These are phyloP conservation scores for Annulohypoxylon moriforme DNA, from an alignment of 495 filamentous ascomycete genomes.

Conservation along the genomic window DNA sequence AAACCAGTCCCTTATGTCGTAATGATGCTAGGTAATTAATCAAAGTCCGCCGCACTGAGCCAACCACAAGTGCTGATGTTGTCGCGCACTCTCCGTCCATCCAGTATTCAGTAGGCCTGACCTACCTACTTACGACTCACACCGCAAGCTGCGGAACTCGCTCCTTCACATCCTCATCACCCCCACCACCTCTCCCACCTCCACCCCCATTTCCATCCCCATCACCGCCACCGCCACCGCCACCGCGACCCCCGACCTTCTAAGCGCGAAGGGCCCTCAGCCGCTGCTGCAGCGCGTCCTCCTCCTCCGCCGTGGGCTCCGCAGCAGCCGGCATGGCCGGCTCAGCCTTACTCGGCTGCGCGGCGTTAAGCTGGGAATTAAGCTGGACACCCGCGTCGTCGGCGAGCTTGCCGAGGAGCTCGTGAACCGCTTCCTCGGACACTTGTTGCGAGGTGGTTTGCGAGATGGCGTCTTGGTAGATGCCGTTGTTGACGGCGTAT, in stretches of 20 bases:
- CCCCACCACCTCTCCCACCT: not conserved
- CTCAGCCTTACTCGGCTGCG: constrained; percentile 64
- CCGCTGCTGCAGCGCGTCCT: constrained; percentile 71
- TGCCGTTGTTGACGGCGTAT: constrained; percentile 81
- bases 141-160: constrained; percentile 2
- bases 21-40: constrained; percentile 27
- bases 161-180: not conserved
- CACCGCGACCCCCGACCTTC: constrained; percentile 15
- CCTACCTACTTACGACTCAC: not conserved
- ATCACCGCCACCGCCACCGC: not conserved
- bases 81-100: not conserved
- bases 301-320: constrained; percentile 69
- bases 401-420: constrained; percentile 80
- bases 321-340: constrained; percentile 56
- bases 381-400: constrained; percentile 85
- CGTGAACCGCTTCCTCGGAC: constrained; percentile 85
- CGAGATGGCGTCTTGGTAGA: constrained; percentile 85
- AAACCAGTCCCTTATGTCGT: constrained; percentile 30
- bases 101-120: no score
- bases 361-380: constrained; percentile 73
- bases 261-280: constrained; percentile 65
- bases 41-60: constrained; percentile 18
- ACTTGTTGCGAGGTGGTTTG: constrained; percentile 78
- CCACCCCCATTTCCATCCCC: not conserved
- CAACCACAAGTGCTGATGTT: not conserved